phyloP scores from a whole-genome alignment of 2,329 filamentous ascomycete species.

The Monosporascus sp. region DNA sequence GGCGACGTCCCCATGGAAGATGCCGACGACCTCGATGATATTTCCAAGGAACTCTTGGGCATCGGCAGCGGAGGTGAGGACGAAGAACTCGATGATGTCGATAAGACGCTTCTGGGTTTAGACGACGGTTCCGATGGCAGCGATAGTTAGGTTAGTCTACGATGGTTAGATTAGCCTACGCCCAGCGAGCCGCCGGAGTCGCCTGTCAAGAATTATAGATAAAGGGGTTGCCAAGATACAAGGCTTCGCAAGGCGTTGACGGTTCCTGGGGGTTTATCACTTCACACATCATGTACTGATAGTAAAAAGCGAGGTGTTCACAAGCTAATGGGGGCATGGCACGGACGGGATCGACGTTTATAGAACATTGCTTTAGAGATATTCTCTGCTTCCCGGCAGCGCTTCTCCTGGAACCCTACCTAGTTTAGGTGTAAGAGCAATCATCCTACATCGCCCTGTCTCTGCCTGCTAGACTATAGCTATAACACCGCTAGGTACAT shows the following conservation, averaged over 20 bases:
- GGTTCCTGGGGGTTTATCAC: no score
- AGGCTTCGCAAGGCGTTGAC: background rate
- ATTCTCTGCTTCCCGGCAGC: no score
- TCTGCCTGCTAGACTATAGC: no score
- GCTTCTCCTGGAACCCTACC: no score
- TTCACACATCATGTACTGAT: no score
- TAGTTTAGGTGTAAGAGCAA: no score
- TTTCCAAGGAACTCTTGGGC: conserved; percentile 46
- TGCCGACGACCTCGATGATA: conserved; percentile 50
- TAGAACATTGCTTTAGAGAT: no score
- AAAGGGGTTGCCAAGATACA: background rate
- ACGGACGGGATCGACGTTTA: no score
- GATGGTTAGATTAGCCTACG: conserved; percentile 14
- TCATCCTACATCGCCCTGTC: no score
- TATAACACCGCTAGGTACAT: no score
- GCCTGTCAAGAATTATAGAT: background rate
- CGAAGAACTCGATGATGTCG: conserved; percentile 32
- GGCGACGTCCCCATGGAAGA: conserved; percentile 42
- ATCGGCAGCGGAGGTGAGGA: conserved; percentile 43
- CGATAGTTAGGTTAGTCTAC: conserved; percentile 16
- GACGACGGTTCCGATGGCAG: conserved; percentile 25
- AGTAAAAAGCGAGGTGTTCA: no score
- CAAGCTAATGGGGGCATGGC: no score
- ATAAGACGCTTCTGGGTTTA: conserved; percentile 27
- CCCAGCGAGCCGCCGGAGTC: background rate